phyloP scores from a whole-genome alignment of 1,139 yeast genomes.

The Yamadazyma atlantica region DNA sequence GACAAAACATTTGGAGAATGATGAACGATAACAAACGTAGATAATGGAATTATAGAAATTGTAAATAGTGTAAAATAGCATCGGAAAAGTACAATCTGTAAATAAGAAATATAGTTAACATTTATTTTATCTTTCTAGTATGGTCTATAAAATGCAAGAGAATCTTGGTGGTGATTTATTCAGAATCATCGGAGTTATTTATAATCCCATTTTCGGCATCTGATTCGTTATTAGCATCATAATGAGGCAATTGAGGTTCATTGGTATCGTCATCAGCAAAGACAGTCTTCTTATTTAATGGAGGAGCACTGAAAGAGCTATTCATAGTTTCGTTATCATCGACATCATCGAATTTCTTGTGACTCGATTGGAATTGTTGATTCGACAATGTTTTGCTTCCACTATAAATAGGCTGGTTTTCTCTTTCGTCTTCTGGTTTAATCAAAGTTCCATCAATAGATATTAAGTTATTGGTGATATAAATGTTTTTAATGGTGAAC shows the following conservation, averaged over 20 bases:
- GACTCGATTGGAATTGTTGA: conserved; percentile 18
- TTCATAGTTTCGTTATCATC: conserved; percentile 23
- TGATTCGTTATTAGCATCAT: conserved; percentile 18
- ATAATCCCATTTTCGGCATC: conserved; percentile 27
- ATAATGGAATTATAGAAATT: conserved; percentile 8
- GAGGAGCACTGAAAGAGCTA: background rate
- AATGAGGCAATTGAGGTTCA: conserved; percentile 20
- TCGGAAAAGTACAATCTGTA: conserved; percentile 3
- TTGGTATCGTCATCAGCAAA: conserved; percentile 20
- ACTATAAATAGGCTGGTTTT: conserved; percentile 50
- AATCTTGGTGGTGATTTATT: no score
- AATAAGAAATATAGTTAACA: conserved; percentile 4
- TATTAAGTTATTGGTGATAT: conserved; percentile 77
- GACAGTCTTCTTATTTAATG: conserved; percentile 1
- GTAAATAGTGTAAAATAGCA: conserved; percentile 4
- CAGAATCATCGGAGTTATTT: conserved; percentile 32
- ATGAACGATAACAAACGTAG: conserved; percentile 55
- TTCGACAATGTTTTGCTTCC: conserved; percentile 23
- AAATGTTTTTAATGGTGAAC: conserved; percentile 71
- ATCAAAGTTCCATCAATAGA: conserved; percentile 84
- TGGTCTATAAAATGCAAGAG: background rate
- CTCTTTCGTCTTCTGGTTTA: conserved; percentile 58
- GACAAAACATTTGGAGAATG: conserved; percentile 75
- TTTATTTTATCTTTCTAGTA: background rate
- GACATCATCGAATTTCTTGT: conserved; percentile 48